Conservation (phyloP, 1,284 basidiomycete species). For the Ganoderma leucocontextum region DNA sequence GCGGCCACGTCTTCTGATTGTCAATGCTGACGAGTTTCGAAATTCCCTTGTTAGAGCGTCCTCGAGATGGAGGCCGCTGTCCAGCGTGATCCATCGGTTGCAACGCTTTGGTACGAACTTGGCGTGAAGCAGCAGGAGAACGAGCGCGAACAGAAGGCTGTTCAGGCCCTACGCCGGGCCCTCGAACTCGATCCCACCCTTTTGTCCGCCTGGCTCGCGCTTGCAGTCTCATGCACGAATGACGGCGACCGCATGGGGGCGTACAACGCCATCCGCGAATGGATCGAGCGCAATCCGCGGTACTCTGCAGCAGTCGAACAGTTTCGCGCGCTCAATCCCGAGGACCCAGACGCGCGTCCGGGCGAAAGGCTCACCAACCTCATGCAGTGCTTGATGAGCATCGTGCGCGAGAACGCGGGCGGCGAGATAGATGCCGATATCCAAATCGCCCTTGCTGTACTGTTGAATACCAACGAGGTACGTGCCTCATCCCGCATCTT, state of each 20-base stretch:
- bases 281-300: slow-evolving; percentile 72
- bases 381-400: slow-evolving; percentile 72
- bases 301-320: slow-evolving; percentile 60
- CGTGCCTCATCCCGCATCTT: slow-evolving; percentile 25
- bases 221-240: slow-evolving; percentile 94
- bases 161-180: slow-evolving; percentile 86
- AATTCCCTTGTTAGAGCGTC: slow-evolving; percentile 64
- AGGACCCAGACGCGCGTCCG: slow-evolving; percentile 43
- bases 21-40: slow-evolving; percentile 2
- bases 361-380: slow-evolving; percentile 56
- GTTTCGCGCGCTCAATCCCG: slow-evolving; percentile 48
- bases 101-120: slow-evolving; percentile 88
- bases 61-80: slow-evolving; percentile 93
- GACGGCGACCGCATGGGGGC: slow-evolving; percentile 81
- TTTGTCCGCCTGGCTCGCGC: slow-evolving; percentile 88
- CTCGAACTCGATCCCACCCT: slow-evolving; percentile 83
- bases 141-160: slow-evolving; percentile 92
- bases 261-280: slow-evolving; percentile 83
- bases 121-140: slow-evolving; percentile 99
- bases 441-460: slow-evolving; percentile 93
- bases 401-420: slow-evolving; percentile 63
- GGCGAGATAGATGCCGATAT: slow-evolving; percentile 89
- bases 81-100: slow-evolving; percentile 78
- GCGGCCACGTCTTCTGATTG: slow-evolving; percentile 22
- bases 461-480: slow-evolving; percentile 93